Percentiles rank a stretch among this genome's conserved stretches.
These are phyloP conservation scores for Ganoderma multipileum DNA, from an alignment of 1,284 basidiomycete species.

Conservation along the genomic window DNA sequence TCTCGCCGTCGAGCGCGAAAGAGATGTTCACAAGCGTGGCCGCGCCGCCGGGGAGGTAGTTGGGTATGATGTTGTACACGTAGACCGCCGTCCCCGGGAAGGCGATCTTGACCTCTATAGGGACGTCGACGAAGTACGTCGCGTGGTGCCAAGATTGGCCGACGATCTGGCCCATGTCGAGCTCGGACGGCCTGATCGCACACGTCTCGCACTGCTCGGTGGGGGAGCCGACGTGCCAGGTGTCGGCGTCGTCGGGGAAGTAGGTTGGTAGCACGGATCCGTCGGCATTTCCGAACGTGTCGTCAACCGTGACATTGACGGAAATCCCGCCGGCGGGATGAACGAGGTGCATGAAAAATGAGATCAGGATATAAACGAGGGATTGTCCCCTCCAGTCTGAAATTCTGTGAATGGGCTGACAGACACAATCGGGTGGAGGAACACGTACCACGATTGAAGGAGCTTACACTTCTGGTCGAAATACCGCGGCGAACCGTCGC, in stretches of 20 bases:
- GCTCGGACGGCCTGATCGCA: conserved; percentile 30
- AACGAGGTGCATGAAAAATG: not conserved
- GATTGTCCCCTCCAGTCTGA: not conserved
- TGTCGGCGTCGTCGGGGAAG: conserved; percentile 35
- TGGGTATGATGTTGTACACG: conserved; percentile 39
- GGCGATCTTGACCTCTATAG: not conserved
- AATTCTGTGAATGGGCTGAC: not conserved
- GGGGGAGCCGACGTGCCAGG: conserved; percentile 37
- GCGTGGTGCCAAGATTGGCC: conserved; percentile 29
- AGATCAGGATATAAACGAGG: not conserved
- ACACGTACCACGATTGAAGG: not conserved
- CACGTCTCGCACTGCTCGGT: conserved; percentile 40
- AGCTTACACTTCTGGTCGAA: not conserved
- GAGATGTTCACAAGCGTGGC: conserved; percentile 39
- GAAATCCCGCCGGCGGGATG: conserved; percentile 15
- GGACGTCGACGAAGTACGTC: not conserved
- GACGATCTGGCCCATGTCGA: conserved; percentile 26
- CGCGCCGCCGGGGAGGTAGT: conserved; percentile 13
- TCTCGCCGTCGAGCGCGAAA: conserved; percentile 43
- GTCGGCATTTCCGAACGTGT: conserved; percentile 42
- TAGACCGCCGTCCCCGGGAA: too few relatives aligned
- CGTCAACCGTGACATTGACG: conserved; percentile 50
- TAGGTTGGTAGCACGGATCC: not conserved
- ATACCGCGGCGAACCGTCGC: not conserved
- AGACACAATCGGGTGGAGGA: not conserved